A percentile compares a stretch with the other conserved stretches of the same genome.
These are phyloP conservation scores for Penicillium sp. DNA, from an alignment of 2,329 filamentous ascomycete genomes.

Conservation along the genomic window DNA sequence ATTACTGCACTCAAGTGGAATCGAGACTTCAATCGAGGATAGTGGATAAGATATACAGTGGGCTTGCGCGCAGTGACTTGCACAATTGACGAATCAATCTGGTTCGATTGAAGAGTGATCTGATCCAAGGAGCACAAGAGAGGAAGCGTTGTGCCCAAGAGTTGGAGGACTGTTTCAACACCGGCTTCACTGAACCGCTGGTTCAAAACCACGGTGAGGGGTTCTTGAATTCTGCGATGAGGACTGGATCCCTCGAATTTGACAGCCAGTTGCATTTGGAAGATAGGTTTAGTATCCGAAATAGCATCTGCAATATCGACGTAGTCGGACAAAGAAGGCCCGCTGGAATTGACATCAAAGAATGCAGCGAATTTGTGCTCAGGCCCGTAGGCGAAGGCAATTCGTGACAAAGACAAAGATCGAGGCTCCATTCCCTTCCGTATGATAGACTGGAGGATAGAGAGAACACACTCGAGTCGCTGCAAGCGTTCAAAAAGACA, in stretches of 20 bases:
- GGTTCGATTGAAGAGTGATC: conserved; percentile 29
- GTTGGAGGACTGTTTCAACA: conserved; percentile 31
- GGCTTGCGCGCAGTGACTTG: conserved; percentile 39
- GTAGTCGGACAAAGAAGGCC: conserved; percentile 16
- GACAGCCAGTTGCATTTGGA: conserved; percentile 32
- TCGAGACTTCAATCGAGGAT: conserved; percentile 32
- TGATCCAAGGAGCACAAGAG: conserved; percentile 39
- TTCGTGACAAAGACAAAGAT: conserved; percentile 36
- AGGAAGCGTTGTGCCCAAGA: conserved; percentile 39
- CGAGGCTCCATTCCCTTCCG: conserved; percentile 33
- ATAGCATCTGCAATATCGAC: conserved; percentile 24
- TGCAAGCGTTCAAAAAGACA: conserved; percentile 39
- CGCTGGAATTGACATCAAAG: conserved; percentile 33
- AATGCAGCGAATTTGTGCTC: conserved; percentile 30
- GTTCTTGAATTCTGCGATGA: conserved; percentile 42
- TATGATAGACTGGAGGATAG: conserved; percentile 36
- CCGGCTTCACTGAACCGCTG: conserved; percentile 29
- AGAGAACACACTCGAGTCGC: conserved; percentile 39
- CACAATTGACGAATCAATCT: conserved; percentile 25
- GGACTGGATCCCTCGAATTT: conserved; percentile 38
- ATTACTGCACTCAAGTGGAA: conserved; percentile 34
- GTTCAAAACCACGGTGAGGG: conserved; percentile 41
- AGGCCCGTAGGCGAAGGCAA: conserved; percentile 38
- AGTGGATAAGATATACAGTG: conserved; percentile 37
- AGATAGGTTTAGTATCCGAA: conserved; percentile 27